Conservation (phyloP, 2,329 filamentous ascomycete species). For the Grosmannia clavigera region DNA sequence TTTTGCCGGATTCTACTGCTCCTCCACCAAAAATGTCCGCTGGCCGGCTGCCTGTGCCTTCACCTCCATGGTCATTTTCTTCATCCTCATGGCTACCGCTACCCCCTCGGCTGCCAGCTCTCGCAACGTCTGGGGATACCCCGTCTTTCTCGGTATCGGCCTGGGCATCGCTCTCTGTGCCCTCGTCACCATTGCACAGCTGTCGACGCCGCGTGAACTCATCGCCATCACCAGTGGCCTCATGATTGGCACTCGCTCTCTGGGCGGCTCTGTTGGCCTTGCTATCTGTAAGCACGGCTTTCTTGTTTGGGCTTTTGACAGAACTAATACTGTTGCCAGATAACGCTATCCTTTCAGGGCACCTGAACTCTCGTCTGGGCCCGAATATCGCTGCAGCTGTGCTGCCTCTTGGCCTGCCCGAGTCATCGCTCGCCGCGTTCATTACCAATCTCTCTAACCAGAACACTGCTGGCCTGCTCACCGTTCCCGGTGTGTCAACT, state of each 20-base stretch:
- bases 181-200: slow-evolving; percentile 17
- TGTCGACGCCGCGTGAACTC: slow-evolving; percentile 24
- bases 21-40: slow-evolving; percentile 16
- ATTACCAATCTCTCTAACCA: not conserved
- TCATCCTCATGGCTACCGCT: slow-evolving; percentile 20
- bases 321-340: slow-evolving; percentile 1
- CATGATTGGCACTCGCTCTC: slow-evolving; percentile 24
- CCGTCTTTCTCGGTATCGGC: slow-evolving; percentile 8
- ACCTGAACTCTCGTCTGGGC: not conserved
- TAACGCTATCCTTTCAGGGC: slow-evolving; percentile 17
- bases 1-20: slow-evolving; percentile 20
- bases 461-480: not conserved
- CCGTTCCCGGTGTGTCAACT: not conserved
- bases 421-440: not conserved
- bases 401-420: slow-evolving; percentile 4
- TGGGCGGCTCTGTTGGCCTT: slow-evolving; percentile 36
- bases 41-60: slow-evolving; percentile 17
- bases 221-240: slow-evolving; percentile 20
- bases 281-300: slow-evolving; percentile 21
- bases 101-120: slow-evolving; percentile 12
- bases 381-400: slow-evolving; percentile 3
- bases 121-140: slow-evolving; percentile 22
- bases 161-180: slow-evolving; percentile 11
- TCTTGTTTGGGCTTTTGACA: not conserved
- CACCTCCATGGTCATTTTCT: slow-evolving; percentile 16